Conservation (phyloP, 805 yeast species). For the Wickerhamiella siamensis region DNA sequence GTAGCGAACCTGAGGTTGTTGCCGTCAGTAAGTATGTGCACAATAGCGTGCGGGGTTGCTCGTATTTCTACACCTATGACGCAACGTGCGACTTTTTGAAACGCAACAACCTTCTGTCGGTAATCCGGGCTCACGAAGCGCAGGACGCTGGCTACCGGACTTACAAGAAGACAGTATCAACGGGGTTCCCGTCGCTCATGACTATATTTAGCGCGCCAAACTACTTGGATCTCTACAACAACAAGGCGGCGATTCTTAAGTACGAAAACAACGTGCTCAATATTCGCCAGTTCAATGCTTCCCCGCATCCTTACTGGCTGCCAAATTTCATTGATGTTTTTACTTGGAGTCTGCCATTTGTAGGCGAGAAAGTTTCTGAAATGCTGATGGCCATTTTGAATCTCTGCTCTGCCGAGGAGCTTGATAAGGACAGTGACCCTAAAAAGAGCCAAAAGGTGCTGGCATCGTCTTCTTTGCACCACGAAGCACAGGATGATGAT, state of each 20-base stretch:
- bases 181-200: constrained; percentile 80
- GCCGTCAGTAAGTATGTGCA: constrained; percentile 34
- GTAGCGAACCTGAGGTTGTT: constrained; percentile 32
- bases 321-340: constrained; percentile 96
- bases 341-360: constrained; percentile 95
- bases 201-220: constrained; percentile 94
- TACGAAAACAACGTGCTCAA: constrained; percentile 89
- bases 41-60: constrained; percentile 79
- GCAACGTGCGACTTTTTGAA: constrained; percentile 72
- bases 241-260: constrained; percentile 88
- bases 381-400: constrained; percentile 81
- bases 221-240: constrained; percentile 80
- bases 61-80: constrained; percentile 72
- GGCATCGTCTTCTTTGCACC: constrained; percentile 6
- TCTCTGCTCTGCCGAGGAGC: constrained; percentile 89
- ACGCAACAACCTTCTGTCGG: constrained; percentile 61
- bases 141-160: constrained; percentile 95
- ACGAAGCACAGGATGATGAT: constrained; percentile 2
- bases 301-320: constrained; percentile 93
- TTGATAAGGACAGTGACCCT: constrained; percentile 30
- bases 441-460: constrained; percentile 11
- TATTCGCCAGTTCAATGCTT: constrained; percentile 80
- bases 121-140: constrained; percentile 93
- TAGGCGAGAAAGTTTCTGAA: constrained; percentile 90
- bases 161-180: constrained; percentile 69